phyloP scores from a whole-genome alignment of 179 eudicot genomes.

The Beta lomatogona region DNA sequence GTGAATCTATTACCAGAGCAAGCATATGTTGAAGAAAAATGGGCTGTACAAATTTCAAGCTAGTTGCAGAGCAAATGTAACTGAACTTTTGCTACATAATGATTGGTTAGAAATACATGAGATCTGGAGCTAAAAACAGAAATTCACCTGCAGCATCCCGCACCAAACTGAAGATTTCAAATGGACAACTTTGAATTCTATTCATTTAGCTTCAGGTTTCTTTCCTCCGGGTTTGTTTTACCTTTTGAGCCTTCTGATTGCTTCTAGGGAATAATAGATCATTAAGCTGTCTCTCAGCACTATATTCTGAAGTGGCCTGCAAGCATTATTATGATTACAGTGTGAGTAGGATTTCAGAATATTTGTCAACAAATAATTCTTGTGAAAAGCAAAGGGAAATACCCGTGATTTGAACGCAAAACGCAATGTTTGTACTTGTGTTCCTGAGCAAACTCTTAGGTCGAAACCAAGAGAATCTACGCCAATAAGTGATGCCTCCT shows the following conservation, averaged over 20 bases:
- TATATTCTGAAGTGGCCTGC: conserved; percentile 95
- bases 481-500: conserved; percentile 87
- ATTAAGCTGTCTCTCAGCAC: conserved; percentile 92
- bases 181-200: conserved; percentile 6
- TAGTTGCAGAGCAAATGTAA: conserved; percentile 16
- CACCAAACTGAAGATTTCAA: conserved; percentile 23
- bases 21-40: conserved; percentile 23
- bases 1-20: conserved; percentile 12
- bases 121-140: conserved; percentile 5
- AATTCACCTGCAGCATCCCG: conserved; percentile 29
- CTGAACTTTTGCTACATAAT: conserved; percentile 3
- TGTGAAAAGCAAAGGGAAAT: conserved; percentile 15
- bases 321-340: conserved; percentile 15
- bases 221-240: conserved; percentile 63
- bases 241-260: conserved; percentile 58
- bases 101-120: conserved; percentile 16
- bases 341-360: not conserved
- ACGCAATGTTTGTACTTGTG: conserved; percentile 85
- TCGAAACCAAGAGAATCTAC: conserved; percentile 92
- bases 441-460: conserved; percentile 88
- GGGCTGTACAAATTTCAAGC: conserved; percentile 32
- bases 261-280: conserved; percentile 76
- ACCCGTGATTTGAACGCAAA: conserved; percentile 81
- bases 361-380: not conserved
- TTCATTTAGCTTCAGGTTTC: conserved; percentile 44